Conservation (phyloP, 176 grass and related monocot species). For the Bromus sterilis region DNA sequence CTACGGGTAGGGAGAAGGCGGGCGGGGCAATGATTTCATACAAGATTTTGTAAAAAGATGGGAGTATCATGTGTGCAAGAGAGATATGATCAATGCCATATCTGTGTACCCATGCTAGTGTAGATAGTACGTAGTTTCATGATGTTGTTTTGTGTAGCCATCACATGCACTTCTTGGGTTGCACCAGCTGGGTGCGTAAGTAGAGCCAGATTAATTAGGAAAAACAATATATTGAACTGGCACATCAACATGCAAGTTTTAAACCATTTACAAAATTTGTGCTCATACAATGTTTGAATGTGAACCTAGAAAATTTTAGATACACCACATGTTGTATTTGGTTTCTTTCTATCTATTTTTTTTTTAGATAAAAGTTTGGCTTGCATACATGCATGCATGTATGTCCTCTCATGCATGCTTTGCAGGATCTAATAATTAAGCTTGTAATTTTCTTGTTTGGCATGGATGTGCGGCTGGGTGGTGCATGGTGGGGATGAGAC, state of each 20-base stretch:
- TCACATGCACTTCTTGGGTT: background rate
- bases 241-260: background rate
- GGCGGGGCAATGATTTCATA: constrained; percentile 26
- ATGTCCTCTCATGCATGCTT: background rate
- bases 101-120: constrained; percentile 29
- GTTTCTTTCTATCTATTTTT: background rate
- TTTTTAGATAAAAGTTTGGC: too few relatives aligned
- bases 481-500: constrained; percentile 41
- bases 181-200: background rate
- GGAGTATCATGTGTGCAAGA: constrained; percentile 27
- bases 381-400: background rate
- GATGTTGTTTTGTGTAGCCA: constrained; percentile 23
- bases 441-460: constrained; percentile 34
- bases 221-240: too few relatives aligned
- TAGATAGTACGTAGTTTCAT: constrained; percentile 24
- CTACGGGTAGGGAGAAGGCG: background rate
- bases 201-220: background rate
- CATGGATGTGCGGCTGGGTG: constrained; percentile 28
- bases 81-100: constrained; percentile 24
- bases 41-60: constrained; percentile 47
- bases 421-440: background rate
- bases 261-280: background rate
- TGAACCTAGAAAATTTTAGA: background rate
- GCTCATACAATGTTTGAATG: background rate
- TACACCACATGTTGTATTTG: background rate